Conservation (phyloP, 805 yeast species). For the Komagataella populi region DNA sequence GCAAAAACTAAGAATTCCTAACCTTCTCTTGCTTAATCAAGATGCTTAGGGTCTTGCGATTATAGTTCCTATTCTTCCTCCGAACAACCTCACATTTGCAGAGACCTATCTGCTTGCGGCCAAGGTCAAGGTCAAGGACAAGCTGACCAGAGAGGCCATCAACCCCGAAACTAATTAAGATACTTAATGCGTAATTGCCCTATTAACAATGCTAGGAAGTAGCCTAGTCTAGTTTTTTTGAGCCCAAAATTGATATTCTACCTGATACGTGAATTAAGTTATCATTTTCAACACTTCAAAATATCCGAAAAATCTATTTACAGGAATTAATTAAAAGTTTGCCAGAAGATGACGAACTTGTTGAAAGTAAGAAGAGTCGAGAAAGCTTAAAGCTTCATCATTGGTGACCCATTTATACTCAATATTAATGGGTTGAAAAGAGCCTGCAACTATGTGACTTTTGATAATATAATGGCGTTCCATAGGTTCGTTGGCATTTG, state of each 20-base stretch:
- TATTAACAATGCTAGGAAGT: neutral
- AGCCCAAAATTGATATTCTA: neutral
- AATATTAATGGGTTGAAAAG: constrained; percentile 28
- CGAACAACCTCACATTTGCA: constrained; percentile 11
- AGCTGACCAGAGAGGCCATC: constrained; percentile 49
- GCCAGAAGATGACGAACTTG: constrained; percentile 37
- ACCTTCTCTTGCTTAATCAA: too few species aligned
- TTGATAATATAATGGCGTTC: constrained; percentile 62
- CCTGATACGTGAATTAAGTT: too few species aligned
- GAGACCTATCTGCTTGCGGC: constrained; percentile 51
- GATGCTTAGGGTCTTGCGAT: neutral
- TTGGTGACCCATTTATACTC: constrained; percentile 71
- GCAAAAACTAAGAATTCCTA: too few species aligned
- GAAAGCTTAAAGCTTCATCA: constrained; percentile 52
- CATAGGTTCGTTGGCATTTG: constrained; percentile 7
- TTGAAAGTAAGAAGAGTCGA: constrained; percentile 39
- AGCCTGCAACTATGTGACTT: constrained; percentile 81
- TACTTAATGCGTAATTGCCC: too few species aligned
- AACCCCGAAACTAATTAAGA: constrained; percentile 32
- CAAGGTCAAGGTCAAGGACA: constrained; percentile 47
- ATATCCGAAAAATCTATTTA: neutral
- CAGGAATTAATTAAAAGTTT: constrained; percentile 15
- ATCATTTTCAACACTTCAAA: neutral
- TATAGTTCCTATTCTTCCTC: neutral
- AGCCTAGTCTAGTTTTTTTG: neutral